Evolutionary conservation across 768 basidiomycete species (phyloP).

Genomic region (Boletus reticuloceps): DNA sequence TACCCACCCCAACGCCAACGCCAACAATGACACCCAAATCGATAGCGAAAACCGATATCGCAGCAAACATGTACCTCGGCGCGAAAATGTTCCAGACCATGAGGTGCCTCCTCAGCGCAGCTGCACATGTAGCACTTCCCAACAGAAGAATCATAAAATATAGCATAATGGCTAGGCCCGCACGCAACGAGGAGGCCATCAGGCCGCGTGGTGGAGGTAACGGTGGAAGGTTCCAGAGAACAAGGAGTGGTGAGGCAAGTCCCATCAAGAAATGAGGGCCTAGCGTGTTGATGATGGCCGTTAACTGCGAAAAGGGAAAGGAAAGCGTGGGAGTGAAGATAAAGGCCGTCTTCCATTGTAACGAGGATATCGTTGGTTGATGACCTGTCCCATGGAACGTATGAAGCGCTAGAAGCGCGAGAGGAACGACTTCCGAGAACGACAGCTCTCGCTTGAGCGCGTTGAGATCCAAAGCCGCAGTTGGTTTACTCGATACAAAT

Average conservation of each 20-base stretch:
- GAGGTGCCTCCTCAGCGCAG: slow-evolving; percentile 76
- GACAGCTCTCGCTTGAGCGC: slow-evolving; percentile 35
- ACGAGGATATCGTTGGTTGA: slow-evolving; percentile 80
- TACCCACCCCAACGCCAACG: slow-evolving; percentile 19
- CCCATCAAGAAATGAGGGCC: slow-evolving; percentile 69
- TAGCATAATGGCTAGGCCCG: slow-evolving; percentile 60
- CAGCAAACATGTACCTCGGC: slow-evolving; percentile 86
- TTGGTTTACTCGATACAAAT: slow-evolving; percentile 48
- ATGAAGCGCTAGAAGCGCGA: slow-evolving; percentile 75
- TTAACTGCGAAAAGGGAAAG: slow-evolving; percentile 72
- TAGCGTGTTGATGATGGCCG: slow-evolving; percentile 75
- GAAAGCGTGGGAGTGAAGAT: slow-evolving; percentile 65
- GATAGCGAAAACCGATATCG: slow-evolving; percentile 59
- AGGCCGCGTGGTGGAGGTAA: slow-evolving; percentile 30
- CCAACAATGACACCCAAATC: slow-evolving; percentile 53
- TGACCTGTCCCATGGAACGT: slow-evolving; percentile 90
- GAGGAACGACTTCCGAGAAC: slow-evolving; percentile 68
- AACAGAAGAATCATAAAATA: slow-evolving; percentile 68
- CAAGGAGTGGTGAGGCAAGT: slow-evolving; percentile 67
- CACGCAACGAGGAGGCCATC: slow-evolving; percentile 43
- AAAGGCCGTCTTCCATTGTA: slow-evolving; percentile 97
- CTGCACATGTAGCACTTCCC: slow-evolving; percentile 69
- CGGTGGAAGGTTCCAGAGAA: slow-evolving; percentile 83
- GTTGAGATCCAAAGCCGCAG: slow-evolving; percentile 37
- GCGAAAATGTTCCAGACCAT: slow-evolving; percentile 99